phyloP scores from a whole-genome alignment of 495 filamentous ascomycete genomes.

The Aspergillus panamensis region DNA sequence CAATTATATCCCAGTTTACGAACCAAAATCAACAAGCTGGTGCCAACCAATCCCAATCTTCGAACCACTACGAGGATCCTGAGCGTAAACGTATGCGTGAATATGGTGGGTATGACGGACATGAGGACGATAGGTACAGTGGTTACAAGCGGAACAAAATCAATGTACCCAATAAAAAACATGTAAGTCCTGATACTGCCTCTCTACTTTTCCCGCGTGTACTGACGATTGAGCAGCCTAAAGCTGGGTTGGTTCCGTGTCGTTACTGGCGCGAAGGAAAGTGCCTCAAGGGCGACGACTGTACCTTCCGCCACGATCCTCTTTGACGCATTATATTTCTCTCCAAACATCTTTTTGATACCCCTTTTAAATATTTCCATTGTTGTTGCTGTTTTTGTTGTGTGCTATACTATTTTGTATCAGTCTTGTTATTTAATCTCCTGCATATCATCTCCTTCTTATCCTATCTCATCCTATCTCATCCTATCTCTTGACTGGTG shows the following conservation, averaged over 20 bases:
- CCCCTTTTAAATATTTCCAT: conserved; percentile 5
- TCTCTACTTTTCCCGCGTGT: background rate
- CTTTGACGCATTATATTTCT: conserved; percentile 13
- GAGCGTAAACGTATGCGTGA: conserved; percentile 47
- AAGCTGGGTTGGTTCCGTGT: conserved; percentile 55
- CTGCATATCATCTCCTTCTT: conserved; percentile 6
- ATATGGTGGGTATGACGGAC: conserved; percentile 27
- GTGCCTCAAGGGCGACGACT: conserved; percentile 80
- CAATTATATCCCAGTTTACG: conserved; percentile 48
- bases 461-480: background rate
- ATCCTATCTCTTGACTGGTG: background rate
- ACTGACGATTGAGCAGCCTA: conserved; percentile 33
- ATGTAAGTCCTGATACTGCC: conserved; percentile 26
- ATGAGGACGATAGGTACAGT: conserved; percentile 29
- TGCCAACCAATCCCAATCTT: conserved; percentile 16
- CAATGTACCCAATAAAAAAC: conserved; percentile 33
- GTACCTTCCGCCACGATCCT: conserved; percentile 71
- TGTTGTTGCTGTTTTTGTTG: background rate
- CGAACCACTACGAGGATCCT: conserved; percentile 38
- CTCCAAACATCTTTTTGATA: conserved; percentile 14
- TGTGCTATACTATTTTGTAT: conserved; percentile 7
- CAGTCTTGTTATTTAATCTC: conserved; percentile 7
- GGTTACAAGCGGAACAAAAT: conserved; percentile 36
- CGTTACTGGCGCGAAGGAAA: conserved; percentile 74
- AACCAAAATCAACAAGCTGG: conserved; percentile 32